Base-by-base conservation (phyloP, 106 monocot species). In the Amphibolis antarctica region DNA sequence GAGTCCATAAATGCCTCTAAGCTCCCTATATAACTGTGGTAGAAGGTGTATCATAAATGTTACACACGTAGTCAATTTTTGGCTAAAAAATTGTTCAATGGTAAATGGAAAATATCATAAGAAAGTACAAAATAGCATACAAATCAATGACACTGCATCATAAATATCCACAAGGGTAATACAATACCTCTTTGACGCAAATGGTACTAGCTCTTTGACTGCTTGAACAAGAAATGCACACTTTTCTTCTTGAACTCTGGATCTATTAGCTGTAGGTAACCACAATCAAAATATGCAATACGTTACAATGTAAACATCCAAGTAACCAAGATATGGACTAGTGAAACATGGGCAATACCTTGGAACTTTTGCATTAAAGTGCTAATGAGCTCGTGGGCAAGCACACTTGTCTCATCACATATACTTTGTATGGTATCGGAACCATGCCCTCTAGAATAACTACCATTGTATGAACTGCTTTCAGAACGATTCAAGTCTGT, bases 351-450 rank as follows among this genome's bases (percentile, higher is more conserved):
- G 18, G 65, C n/a, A 61, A 61, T 65, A 67, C 50, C 45, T 44
- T 65, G 67, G 12, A 76, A 71, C 27, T 71, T 75, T 46, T 89
- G 75, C 53, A 94, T 55, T 45, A 86, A 46, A 48, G 17, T 36
- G 18, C 73, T 78, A 44, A 90, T 77, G 27, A 90, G 43, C 56
- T 65, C 62, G 61, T 80, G 60, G 14, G 86, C 73, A 68, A 86
- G 50, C 61, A 90, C 57, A 62, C 86, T 76, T 55, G 84, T 80
- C 54, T 84, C 84, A 75, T 90, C 90, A 75, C 76, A 86, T 20
- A 87, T 64, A 62, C 78, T 79, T 59, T 82, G 57, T 19, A 82
- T 67, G 15, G n/a, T 24, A 13, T 36, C 43, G 13, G 55, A 36
- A 42, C 9, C 43, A 55, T 21, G 15, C 21, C 22, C 55, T 42